A percentile compares a stretch with the other conserved stretches of the same genome.
phyloP scores from a whole-genome alignment of 2,329 filamentous ascomycete genomes.

The Fonsecaea nubica region DNA sequence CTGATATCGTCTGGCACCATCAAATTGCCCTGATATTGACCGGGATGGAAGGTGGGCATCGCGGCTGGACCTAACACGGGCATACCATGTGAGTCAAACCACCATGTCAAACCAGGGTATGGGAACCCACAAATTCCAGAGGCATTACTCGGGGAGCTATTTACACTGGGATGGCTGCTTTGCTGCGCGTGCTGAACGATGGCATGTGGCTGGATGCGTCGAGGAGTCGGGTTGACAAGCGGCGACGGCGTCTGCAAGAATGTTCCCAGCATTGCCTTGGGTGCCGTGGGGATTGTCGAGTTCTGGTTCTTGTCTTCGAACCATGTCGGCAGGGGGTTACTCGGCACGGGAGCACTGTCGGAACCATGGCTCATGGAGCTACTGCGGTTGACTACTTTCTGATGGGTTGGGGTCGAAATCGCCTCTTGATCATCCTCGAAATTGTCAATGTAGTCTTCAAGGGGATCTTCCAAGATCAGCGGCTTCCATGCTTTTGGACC shows the following conservation, averaged over 20 bases:
- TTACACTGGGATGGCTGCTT: constrained; percentile 18
- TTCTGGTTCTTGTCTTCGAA: constrained; percentile 3
- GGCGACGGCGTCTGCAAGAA: constrained; percentile 11
- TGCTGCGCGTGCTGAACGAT: constrained; percentile 28
- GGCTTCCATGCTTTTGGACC: constrained; percentile 39
- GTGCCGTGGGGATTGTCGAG: constrained; percentile 21
- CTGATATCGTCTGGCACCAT: constrained; percentile 38
- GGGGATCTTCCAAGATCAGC: constrained; percentile 35
- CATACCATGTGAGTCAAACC: constrained; percentile 27
- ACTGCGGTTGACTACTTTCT: constrained; percentile 6
- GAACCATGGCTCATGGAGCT: constrained; percentile 1
- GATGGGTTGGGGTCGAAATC: constrained; percentile 20
- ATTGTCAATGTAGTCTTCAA: constrained; percentile 25
- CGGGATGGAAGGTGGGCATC: constrained; percentile 10
- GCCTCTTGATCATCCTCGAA: constrained; percentile 11
- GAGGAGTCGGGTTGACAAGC: constrained; percentile 28
- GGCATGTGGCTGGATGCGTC: constrained; percentile 25
- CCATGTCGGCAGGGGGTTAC: constrained; percentile 11
- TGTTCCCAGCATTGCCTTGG: constrained; percentile 26
- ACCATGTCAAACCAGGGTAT: constrained; percentile 10
- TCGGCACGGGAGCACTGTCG: constrained; percentile 17
- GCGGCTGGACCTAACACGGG: constrained; percentile 22
- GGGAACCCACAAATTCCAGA: constrained; percentile 24
- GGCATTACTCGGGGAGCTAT: constrained; percentile 25
- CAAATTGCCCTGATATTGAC: constrained; percentile 14